Evolutionary conservation across 768 basidiomycete genomes (phyloP).

Genomic region (Wakefieldia striispora): DNA sequence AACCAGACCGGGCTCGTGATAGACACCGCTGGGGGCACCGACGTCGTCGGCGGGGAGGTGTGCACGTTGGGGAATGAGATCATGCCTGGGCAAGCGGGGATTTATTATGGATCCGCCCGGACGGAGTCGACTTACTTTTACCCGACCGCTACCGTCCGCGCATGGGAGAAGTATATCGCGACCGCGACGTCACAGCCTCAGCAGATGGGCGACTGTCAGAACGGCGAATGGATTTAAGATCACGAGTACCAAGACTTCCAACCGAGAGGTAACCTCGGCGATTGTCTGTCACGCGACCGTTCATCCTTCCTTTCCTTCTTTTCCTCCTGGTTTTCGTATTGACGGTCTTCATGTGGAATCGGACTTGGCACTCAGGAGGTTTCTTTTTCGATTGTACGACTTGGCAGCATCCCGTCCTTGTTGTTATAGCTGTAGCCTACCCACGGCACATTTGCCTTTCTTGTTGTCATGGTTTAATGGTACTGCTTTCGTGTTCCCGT

Average conservation of each 20-base stretch:
- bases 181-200: slow-evolving; percentile 23
- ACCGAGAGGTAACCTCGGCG: neutral
- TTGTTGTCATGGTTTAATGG: neutral
- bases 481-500: neutral
- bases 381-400: neutral
- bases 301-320: neutral
- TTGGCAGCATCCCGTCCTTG: neutral
- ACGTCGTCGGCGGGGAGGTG: slow-evolving; percentile 55
- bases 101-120: slow-evolving; percentile 52
- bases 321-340: neutral
- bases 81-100: slow-evolving; percentile 53
- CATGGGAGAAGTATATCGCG: slow-evolving; percentile 52
- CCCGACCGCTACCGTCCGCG: slow-evolving; percentile 52
- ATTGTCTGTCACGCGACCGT: neutral
- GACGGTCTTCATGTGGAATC: neutral
- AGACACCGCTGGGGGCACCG: slow-evolving; percentile 21
- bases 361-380: neutral
- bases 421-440: slow-evolving; percentile 3
- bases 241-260: neutral
- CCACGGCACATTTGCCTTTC: neutral
- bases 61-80: slow-evolving; percentile 42
- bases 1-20: slow-evolving; percentile 59
- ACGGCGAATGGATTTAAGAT: neutral
- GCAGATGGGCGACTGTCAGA: neutral
- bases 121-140: slow-evolving; percentile 53